These are phyloP conservation scores for Epichloe typhina DNA, from an alignment of 2,329 filamentous ascomycete species.

Conservation along the genomic window DNA sequence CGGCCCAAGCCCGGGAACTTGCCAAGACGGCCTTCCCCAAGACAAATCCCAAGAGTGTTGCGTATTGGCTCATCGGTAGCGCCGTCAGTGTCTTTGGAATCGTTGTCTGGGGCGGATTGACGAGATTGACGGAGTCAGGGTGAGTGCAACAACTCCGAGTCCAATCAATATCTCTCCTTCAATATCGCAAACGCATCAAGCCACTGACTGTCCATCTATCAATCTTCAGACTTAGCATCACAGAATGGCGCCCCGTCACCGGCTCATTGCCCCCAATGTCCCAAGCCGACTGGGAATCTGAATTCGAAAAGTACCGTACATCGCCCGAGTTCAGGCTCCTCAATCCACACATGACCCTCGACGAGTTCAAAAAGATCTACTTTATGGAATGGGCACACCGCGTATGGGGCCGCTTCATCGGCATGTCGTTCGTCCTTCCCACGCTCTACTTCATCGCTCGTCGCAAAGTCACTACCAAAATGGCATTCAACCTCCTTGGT, in stretches of 20 bases:
- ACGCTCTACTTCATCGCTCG: constrained; percentile 78
- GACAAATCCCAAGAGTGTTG: constrained; percentile 62
- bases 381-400: constrained; percentile 99
- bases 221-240: constrained; percentile 69
- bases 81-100: constrained; percentile 93
- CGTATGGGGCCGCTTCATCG: constrained; percentile 86
- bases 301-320: constrained; percentile 83
- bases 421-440: constrained; percentile 77
- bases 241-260: constrained; percentile 95
- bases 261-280: constrained; percentile 77
- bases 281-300: constrained; percentile 72
- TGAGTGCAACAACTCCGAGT: constrained; percentile 27
- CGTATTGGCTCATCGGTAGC: constrained; percentile 85
- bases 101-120: constrained; percentile 87
- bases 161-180: neutral
- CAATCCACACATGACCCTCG: constrained; percentile 83
- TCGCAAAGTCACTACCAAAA: constrained; percentile 61
- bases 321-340: constrained; percentile 88
- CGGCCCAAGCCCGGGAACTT: constrained; percentile 9
- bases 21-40: constrained; percentile 35
- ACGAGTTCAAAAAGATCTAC: constrained; percentile 99
- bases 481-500: constrained; percentile 65
- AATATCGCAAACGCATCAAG: neutral
- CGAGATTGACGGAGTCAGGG: constrained; percentile 91
- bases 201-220: neutral